Base-by-base conservation (phyloP, 2,329 filamentous ascomycete genomes). In the Nemania abortiva region DNA sequence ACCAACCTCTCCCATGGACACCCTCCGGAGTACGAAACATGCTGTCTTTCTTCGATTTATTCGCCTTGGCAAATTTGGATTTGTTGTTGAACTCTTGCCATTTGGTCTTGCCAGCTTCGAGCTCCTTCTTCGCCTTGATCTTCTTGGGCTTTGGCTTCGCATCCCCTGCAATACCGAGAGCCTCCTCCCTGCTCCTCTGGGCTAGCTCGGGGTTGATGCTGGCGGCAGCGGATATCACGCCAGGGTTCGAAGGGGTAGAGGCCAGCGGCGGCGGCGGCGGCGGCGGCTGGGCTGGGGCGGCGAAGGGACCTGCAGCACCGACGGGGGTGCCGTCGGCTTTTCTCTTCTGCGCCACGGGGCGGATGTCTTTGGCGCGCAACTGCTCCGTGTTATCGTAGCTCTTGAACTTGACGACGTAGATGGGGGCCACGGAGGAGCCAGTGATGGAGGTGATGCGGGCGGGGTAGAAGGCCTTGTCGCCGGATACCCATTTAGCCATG, bases 391-490 rank as follows among this genome's bases (percentile, higher is more conserved):
- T 94, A 72, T 91, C 89, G 82, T 98, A 98, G 76, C 90, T 93
- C 82, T 97, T 95, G 86, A 98, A 99, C 75, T 92, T 96, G 80
- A 99, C 95, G 56, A 93, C 92, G 80, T 98, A 99, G 72, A 98
- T 93, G 42, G 95, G 95, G 61, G 93, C 92, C 52, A 90, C 92
- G n/a, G 91, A 91, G 9, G 94, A 97, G 67, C 96, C 96, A 24
- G 95, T 98, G 75, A 98, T 95, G 61, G 92, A 95, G 60, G 94
- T 95, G 80, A 99, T 97, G 76, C 93, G 91, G 50, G 95, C 96
- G 54, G 94, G 91, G 82, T 98, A 98, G 82, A 95, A 98, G 27
- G 88, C 88, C 77, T 92, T 94, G 81, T 99, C 96, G 63, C 94
- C 94, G 10, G 93, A 92, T 55, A 92, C 84, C 93, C 95, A 99